phyloP scores from a whole-genome alignment of 768 basidiomycete genomes.

The Gymnopilus junonius region DNA sequence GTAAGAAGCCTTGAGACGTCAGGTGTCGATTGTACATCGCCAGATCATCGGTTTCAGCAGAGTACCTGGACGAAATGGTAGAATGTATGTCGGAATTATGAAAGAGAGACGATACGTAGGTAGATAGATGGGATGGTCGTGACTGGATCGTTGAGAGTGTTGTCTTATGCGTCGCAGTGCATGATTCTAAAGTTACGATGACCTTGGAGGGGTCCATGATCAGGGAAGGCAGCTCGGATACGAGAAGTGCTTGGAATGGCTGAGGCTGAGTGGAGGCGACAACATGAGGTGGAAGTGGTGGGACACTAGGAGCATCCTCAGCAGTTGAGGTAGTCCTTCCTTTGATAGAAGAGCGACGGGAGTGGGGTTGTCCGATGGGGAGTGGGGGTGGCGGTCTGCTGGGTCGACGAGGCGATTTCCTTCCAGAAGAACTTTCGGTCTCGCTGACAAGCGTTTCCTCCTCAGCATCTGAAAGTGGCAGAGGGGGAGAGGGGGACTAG shows the following conservation, averaged over 20 bases:
- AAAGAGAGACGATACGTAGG: slow-evolving; percentile 55
- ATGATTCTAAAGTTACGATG: slow-evolving; percentile 77
- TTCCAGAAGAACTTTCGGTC: slow-evolving; percentile 26
- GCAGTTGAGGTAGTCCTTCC: slow-evolving; percentile 33
- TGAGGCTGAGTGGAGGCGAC: slow-evolving; percentile 49
- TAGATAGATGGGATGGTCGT: slow-evolving; percentile 67
- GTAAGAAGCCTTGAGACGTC: slow-evolving; percentile 57
- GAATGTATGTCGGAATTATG: slow-evolving; percentile 40
- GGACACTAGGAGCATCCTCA: slow-evolving; percentile 50
- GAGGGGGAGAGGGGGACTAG: slow-evolving; percentile 63
- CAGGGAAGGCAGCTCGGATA: slow-evolving; percentile 58
- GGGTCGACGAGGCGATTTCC: slow-evolving; percentile 39
- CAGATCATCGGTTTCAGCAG: slow-evolving; percentile 54
- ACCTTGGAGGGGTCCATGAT: slow-evolving; percentile 60
- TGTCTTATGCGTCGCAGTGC: slow-evolving; percentile 66
- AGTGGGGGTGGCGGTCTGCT: slow-evolving; percentile 31
- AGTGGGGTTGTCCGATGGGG: slow-evolving; percentile 27
- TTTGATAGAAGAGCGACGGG: slow-evolving; percentile 44
- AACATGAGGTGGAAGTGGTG: slow-evolving; percentile 51
- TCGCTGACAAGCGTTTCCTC: slow-evolving; percentile 31
- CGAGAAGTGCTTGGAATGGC: slow-evolving; percentile 68
- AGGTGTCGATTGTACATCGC: slow-evolving; percentile 67
- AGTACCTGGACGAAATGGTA: slow-evolving; percentile 59
- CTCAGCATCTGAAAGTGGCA: slow-evolving; percentile 44
- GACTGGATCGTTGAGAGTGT: slow-evolving; percentile 70